These are phyloP conservation scores for Fusarium chuoi DNA, from an alignment of 2,329 filamentous ascomycete species.

Conservation along the genomic window DNA sequence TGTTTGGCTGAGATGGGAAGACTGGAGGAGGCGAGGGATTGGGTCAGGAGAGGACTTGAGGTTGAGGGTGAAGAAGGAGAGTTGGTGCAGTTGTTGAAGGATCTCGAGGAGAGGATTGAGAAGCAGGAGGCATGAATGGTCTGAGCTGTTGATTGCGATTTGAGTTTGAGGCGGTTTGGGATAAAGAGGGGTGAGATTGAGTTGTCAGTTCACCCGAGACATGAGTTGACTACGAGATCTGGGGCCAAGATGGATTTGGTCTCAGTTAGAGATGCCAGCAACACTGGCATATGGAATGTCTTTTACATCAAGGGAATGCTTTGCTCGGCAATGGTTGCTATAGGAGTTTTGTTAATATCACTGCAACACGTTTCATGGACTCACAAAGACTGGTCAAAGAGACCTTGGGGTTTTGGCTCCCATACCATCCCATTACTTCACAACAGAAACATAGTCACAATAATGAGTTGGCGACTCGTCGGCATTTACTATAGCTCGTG, in stretches of 20 bases:
- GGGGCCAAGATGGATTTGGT: not conserved
- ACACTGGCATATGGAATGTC: conserved; percentile 13
- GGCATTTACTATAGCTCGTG: conserved; percentile 18
- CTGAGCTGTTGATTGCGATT: not conserved
- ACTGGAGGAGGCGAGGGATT: conserved; percentile 81
- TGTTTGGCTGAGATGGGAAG: conserved; percentile 92
- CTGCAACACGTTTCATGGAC: not conserved
- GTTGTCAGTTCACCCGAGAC: conserved; percentile 10
- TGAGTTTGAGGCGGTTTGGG: not conserved
- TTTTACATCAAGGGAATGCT: conserved; percentile 16
- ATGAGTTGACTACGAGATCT: not conserved
- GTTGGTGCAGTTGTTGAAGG: conserved; percentile 70
- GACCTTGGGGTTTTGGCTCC: too few species aligned
- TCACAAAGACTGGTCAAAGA: too few species aligned
- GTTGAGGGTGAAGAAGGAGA: conserved; percentile 79
- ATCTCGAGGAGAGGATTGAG: conserved; percentile 63
- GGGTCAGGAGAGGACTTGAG: conserved; percentile 81
- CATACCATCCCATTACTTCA: not conserved
- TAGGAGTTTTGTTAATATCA: conserved; percentile 26
- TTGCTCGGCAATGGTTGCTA: conserved; percentile 7
- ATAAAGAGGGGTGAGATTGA: not conserved
- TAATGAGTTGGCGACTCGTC: not conserved
- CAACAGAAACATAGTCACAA: not conserved
- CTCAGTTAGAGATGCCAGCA: conserved; percentile 11
- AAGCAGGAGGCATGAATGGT: conserved; percentile 49